Evolutionary conservation across 352 stramenopile genomes (phyloP).

Genomic region (Chrysophaeum taylorii): DNA sequence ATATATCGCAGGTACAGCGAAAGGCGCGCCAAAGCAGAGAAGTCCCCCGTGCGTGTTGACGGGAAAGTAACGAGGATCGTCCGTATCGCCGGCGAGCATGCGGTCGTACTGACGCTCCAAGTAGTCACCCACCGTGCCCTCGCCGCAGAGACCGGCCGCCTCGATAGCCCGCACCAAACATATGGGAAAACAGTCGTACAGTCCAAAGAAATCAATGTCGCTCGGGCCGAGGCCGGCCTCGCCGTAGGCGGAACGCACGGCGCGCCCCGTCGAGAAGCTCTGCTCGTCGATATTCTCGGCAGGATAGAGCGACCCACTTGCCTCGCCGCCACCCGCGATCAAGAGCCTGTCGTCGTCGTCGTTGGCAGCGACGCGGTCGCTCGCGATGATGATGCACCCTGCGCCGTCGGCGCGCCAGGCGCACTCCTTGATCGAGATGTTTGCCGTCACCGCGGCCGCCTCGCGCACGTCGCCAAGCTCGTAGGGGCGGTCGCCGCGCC

Average conservation of each 20-base stretch:
- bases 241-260: conserved; percentile 30
- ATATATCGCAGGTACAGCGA: conserved; percentile 37
- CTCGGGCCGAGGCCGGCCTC: conserved; percentile 28
- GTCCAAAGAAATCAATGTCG: conserved; percentile 41
- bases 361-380: conserved; percentile 33
- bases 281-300: conserved; percentile 33
- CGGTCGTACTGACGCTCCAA: conserved; percentile 34
- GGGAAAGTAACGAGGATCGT: conserved; percentile 32
- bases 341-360: conserved; percentile 20
- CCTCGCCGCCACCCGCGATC: conserved; percentile 37
- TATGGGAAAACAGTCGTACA: conserved; percentile 45
- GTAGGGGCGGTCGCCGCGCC: conserved; percentile 23
- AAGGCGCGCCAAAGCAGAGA: conserved; percentile 38
- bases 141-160: conserved; percentile 29
- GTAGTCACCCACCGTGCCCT: conserved; percentile 33
- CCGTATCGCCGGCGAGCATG: conserved; percentile 24
- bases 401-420: conserved; percentile 36
- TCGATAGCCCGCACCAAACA: conserved; percentile 42
- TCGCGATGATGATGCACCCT: conserved; percentile 33
- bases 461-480: conserved; percentile 31
- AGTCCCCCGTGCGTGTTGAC: conserved; percentile 42
- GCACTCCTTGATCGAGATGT: conserved; percentile 35
- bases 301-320: conserved; percentile 34
- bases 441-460: conserved; percentile 21
- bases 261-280: conserved; percentile 36